phyloP scores from a whole-genome alignment of 345 rosid species.

The Euphorbia peplus region DNA sequence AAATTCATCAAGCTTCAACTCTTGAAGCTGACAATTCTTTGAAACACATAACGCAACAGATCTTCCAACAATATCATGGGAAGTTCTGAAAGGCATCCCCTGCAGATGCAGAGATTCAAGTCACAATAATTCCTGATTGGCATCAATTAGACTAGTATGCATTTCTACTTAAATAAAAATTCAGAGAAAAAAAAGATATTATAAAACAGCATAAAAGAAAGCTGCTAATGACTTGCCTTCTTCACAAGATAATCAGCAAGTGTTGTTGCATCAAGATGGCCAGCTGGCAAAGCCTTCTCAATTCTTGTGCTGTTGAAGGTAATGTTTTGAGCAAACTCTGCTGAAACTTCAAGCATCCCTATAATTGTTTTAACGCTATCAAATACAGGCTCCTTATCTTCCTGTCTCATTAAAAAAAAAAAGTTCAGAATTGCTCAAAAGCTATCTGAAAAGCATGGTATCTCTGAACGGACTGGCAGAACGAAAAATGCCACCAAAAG shows the following conservation, averaged over 20 bases:
- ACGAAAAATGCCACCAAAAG: not conserved
- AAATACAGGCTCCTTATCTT: slow-evolving; percentile 94
- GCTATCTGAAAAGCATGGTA: not conserved
- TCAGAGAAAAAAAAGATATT: too few relatives aligned
- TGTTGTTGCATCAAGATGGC: slow-evolving; percentile 92
- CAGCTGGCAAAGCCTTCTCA: slow-evolving; percentile 75
- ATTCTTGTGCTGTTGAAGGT: slow-evolving; percentile 63
- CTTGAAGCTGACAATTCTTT: slow-evolving; percentile 68
- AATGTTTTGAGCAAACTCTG: too few relatives aligned
- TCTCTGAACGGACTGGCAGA: not conserved
- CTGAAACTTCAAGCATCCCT: too few relatives aligned
- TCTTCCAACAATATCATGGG: slow-evolving; percentile 90
- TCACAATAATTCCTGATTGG: too few relatives aligned
- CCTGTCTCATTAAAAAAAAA: slow-evolving; percentile 41
- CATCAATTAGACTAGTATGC: too few relatives aligned
- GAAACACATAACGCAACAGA: slow-evolving; percentile 77
- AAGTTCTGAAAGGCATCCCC: slow-evolving; percentile 92
- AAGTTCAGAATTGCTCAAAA: not conserved
- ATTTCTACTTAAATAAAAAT: too few relatives aligned
- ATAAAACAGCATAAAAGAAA: not conserved
- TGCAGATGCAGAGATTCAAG: too few relatives aligned
- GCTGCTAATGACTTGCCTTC: slow-evolving; percentile 47
- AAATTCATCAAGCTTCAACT: slow-evolving; percentile 67
- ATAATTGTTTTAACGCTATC: too few relatives aligned
- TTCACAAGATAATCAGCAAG: slow-evolving; percentile 93